These are phyloP conservation scores for Lentinula boryana DNA, from an alignment of 768 basidiomycete species.

Conservation along the genomic window DNA sequence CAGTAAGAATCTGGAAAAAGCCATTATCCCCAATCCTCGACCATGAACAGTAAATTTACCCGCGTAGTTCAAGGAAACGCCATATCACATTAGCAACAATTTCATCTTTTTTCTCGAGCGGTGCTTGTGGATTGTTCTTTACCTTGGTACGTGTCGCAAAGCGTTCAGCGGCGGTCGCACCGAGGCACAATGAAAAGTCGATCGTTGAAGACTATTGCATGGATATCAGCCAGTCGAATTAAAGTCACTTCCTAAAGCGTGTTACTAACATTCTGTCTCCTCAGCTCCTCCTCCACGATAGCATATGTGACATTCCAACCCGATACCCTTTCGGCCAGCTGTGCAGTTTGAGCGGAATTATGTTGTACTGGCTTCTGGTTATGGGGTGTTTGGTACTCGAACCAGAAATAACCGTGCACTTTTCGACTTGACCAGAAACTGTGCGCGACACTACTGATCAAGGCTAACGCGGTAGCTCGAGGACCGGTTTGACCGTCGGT, in stretches of 20 bases:
- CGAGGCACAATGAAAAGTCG: conserved; percentile 91
- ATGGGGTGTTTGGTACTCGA: conserved; percentile 50
- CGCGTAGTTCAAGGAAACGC: conserved; percentile 94
- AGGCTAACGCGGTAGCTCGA: conserved; percentile 82
- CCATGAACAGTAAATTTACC: conserved; percentile 51
- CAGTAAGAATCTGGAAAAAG: conserved; percentile 65
- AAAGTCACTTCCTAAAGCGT: conserved; percentile 10
- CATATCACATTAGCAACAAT: conserved; percentile 97
- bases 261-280: conserved; percentile 87
- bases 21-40: neutral
- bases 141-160: conserved; percentile 77
- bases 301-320: conserved; percentile 87
- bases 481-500: conserved; percentile 94
- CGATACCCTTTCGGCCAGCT: conserved; percentile 80
- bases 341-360: conserved; percentile 71
- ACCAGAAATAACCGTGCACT: conserved; percentile 74
- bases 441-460: conserved; percentile 77
- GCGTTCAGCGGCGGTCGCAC: conserved; percentile 80
- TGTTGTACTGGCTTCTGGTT: conserved; percentile 60
- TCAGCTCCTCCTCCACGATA: conserved; percentile 88
- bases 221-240: conserved; percentile 5
- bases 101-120: conserved; percentile 97
- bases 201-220: conserved; percentile 86
- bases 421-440: conserved; percentile 76
- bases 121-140: conserved; percentile 38